Evolutionary conservation across 1,284 basidiomycete genomes (phyloP).

Genomic region (Uromyces viciae-fabae): DNA sequence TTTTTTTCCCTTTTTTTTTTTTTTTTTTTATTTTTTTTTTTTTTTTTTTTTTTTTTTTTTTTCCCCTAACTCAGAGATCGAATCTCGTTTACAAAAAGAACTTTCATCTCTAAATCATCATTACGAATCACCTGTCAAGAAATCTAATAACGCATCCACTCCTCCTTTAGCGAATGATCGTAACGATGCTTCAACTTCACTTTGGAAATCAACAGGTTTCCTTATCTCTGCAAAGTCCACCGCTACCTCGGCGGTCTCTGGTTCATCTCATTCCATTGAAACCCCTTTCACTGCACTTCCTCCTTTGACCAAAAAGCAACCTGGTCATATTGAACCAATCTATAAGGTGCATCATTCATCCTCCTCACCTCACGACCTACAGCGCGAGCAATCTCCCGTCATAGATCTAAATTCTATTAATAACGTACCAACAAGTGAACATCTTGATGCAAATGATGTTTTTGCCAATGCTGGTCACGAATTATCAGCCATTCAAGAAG

Average conservation of each 20-base stretch:
- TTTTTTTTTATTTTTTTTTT: background rate
- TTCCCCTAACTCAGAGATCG: background rate
- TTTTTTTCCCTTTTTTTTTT: background rate
- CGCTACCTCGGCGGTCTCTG: background rate
- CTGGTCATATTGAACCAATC: background rate
- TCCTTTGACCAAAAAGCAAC: background rate
- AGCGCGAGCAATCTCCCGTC: background rate
- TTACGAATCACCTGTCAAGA: slow-evolving; percentile 26
- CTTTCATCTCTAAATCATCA: slow-evolving; percentile 8
- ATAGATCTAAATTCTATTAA: background rate
- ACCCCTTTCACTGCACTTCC: background rate
- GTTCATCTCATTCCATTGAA: background rate
- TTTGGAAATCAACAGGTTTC: background rate
- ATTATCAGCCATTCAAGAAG: slow-evolving; percentile 45
- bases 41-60: background rate
- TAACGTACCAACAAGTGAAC: slow-evolving; percentile 1
- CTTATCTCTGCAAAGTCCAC: background rate
- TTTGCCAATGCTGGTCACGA: slow-evolving; percentile 38
- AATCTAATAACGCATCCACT: background rate
- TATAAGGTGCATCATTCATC: background rate
- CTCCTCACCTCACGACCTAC: background rate
- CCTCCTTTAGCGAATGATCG: background rate
- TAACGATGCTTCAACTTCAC: background rate
- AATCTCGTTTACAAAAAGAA: slow-evolving; percentile 21
- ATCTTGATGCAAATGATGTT: slow-evolving; percentile 17